These are phyloP conservation scores for Pseudogymnoascus sp. DNA, from an alignment of 2,329 filamentous ascomycete genomes.

Conservation along the genomic window DNA sequence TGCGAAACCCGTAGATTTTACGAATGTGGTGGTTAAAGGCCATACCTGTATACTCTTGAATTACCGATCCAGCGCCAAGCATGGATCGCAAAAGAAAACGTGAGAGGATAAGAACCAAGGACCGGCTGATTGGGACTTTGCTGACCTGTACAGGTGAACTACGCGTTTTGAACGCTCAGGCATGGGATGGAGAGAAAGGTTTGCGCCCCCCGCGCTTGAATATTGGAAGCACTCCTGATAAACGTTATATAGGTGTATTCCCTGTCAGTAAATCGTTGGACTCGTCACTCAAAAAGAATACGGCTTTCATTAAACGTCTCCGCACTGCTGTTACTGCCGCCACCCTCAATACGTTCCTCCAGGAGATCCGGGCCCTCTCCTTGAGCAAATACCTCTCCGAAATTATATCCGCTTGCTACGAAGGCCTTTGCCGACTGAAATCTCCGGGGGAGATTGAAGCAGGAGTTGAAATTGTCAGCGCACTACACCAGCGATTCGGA, in stretches of 20 bases:
- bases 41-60: constrained; percentile 19
- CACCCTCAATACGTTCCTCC: constrained; percentile 72
- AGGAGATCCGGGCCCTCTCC: constrained; percentile 83
- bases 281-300: constrained; percentile 96
- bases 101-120: constrained; percentile 28
- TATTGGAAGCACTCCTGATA: constrained; percentile 20
- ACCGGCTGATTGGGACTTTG: background rate
- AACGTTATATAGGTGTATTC: constrained; percentile 61
- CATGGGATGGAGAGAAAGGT: constrained; percentile 88
- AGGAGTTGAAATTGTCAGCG: constrained; percentile 85
- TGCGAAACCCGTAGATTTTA: constrained; percentile 26
- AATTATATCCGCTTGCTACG: constrained; percentile 91
- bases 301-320: constrained; percentile 92
- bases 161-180: constrained; percentile 75
- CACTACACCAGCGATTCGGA: constrained; percentile 91
- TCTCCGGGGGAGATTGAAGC: constrained; percentile 84
- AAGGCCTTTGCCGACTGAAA: constrained; percentile 87
- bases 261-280: constrained; percentile 72
- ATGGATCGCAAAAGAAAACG: constrained; percentile 61
- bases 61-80: constrained; percentile 26
- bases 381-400: constrained; percentile 95
- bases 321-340: constrained; percentile 79
- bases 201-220: constrained; percentile 19
- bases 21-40: constrained; percentile 29
- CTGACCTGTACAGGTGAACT: constrained; percentile 60